A percentile compares a stretch with the other conserved stretches of the same genome.
Evolutionary conservation across 306 rosid genomes (phyloP).

Genomic region (Cucurbita maxima): DNA sequence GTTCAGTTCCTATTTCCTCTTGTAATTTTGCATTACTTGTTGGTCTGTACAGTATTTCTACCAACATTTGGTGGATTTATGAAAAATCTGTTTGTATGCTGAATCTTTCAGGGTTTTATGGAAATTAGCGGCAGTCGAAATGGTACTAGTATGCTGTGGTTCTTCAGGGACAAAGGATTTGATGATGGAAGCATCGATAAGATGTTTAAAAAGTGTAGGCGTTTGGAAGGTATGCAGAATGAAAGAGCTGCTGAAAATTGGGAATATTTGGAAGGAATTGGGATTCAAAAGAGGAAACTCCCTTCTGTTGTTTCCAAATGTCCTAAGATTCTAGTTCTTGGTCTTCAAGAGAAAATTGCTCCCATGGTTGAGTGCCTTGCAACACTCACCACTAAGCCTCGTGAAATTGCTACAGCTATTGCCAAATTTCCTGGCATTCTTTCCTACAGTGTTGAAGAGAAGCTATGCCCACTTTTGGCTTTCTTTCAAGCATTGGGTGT

Average conservation of each 20-base stretch:
- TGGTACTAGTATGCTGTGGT: constrained; percentile 63
- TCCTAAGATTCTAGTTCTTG: constrained; percentile 65
- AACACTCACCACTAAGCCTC: constrained; percentile 56
- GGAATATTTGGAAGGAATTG: constrained; percentile 59
- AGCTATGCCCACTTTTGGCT: constrained; percentile 86
- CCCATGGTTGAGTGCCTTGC: constrained; percentile 72
- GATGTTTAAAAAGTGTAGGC: constrained; percentile 59
- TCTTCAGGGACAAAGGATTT: constrained; percentile 79
- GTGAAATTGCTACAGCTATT: constrained; percentile 60
- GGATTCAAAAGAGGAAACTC: constrained; percentile 72
- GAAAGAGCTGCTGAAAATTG: constrained; percentile 74
- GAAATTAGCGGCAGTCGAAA: constrained; percentile 35
- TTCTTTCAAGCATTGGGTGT: constrained; percentile 73
- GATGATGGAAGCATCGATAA: constrained; percentile 59
- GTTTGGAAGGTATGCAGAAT: constrained; percentile 38
- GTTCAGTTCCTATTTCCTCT: not conserved
- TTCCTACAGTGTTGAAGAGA: constrained; percentile 73
- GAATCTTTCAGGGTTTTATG: constrained; percentile 23
- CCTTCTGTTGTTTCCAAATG: constrained; percentile 76
- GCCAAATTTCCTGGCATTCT: constrained; percentile 71
- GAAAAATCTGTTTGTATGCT: not conserved
- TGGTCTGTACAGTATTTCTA: not conserved
- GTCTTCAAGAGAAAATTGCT: constrained; percentile 65
- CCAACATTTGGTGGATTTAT: not conserved
- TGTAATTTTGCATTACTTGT: not conserved